Evolutionary conservation across 176 grass and related monocot species (phyloP), one percentile per base, ranked within the genome.

Genomic region (Microstegium vimineum): DNA sequence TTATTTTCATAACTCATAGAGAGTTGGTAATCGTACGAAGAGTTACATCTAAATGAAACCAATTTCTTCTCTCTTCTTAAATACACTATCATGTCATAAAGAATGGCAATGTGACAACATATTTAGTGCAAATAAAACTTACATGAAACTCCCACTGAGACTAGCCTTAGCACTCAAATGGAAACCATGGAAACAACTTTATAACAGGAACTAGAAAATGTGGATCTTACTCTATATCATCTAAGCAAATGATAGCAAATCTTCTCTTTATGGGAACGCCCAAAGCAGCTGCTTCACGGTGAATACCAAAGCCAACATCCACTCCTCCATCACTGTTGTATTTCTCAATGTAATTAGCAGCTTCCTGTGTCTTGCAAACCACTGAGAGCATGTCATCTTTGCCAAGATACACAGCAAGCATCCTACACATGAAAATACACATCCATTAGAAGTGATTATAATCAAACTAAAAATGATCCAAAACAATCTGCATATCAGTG

Each of bases 381-480:
- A 85, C 75, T 71, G 83, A 76, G 33, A 85, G 75, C 83, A 85
- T 85, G 75, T 37, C 59, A 26, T 78, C 66, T 71, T 78, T 69
- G 26, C 75, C 83, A 30, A 85, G 65, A 78, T 85, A 85, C 6
- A 10, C 31, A 71, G 83, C 67, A 78, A 85, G 83, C 83, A 85
- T 85, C 83, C 83, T 85, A 71, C 20, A 64, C 59, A 77, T 59
- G 30, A 38, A 38, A 76, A 6, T 54, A 32, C 25, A 41, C 4
- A 74, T 41, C 43, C 34, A 76, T 35, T 67, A 33, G 23, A 66
- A 62, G 0, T 66, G 75, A 40, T 54, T 62, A 27, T 1, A 51
- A 36, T 36, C 16, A 60, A 47, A 30, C 15, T 23, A 28, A 10
- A 51, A 74, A 54, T 60, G 10, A 15, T 37, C n/a, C 47, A 51